A percentile compares a stretch with the other conserved stretches of the same genome.
Evolutionary conservation across 306 rosid species (phyloP).

Genomic region (Citrullus mucosospermus): DNA sequence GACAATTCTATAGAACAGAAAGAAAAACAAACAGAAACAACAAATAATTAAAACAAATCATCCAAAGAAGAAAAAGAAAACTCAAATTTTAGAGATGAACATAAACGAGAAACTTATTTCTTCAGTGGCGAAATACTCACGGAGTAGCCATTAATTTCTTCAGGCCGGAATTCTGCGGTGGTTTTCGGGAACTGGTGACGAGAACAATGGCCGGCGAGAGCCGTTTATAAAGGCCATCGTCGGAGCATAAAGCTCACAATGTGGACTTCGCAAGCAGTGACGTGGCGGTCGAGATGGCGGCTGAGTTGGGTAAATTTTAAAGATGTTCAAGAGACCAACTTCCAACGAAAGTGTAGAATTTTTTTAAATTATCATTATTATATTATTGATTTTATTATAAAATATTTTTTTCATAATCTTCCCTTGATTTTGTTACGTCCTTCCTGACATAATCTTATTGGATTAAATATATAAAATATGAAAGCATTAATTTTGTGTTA

Average conservation of each 20-base stretch:
- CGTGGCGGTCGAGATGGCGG: constrained; percentile 1
- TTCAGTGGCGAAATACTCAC: background rate
- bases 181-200: background rate
- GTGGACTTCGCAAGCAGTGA: constrained; percentile 1
- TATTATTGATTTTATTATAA: too few species aligned
- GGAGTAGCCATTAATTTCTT: background rate
- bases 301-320: background rate
- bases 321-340: background rate
- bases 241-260: background rate
- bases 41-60: background rate
- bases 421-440: too few species aligned
- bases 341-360: background rate
- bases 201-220: background rate
- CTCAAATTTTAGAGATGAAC: background rate
- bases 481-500: too few species aligned
- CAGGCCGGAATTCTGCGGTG: background rate
- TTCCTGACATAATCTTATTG: too few species aligned
- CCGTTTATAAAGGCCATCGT: background rate
- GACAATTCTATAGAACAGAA: background rate
- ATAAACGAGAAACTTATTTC: background rate
- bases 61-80: background rate
- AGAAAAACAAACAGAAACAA: background rate
- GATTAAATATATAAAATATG: too few species aligned
- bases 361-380: too few species aligned
- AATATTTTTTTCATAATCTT: too few species aligned